These are phyloP conservation scores for Wickerhamiella azymoides DNA, from an alignment of 805 yeast genomes.

Conservation along the genomic window DNA sequence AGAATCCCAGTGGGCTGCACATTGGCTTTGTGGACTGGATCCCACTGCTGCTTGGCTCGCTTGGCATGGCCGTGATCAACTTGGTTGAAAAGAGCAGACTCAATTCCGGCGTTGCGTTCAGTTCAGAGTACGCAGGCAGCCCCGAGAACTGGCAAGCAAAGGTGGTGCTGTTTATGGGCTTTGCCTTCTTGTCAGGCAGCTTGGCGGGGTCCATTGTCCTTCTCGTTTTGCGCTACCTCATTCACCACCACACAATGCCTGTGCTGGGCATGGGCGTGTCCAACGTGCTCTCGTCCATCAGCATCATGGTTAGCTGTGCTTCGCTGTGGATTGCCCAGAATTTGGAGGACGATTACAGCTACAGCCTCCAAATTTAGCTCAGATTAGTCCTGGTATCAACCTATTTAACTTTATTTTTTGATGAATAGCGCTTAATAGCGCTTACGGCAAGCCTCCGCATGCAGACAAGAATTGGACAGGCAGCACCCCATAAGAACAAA, in stretches of 20 bases:
- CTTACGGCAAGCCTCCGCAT: neutral
- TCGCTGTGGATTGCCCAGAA: constrained; percentile 89
- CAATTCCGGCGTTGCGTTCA: constrained; percentile 28
- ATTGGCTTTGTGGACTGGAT: constrained; percentile 92
- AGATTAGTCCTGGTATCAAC: constrained; percentile 32
- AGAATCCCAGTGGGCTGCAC: constrained; percentile 75
- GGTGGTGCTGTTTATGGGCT: constrained; percentile 79
- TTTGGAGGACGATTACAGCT: constrained; percentile 90
- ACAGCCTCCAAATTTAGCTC: constrained; percentile 65
- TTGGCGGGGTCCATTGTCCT: constrained; percentile 85
- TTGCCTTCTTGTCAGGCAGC: constrained; percentile 86
- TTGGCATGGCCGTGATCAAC: constrained; percentile 76
- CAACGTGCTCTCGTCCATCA: constrained; percentile 65
- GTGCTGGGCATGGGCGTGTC: constrained; percentile 89
- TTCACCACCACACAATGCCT: constrained; percentile 70
- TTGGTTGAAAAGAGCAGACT: constrained; percentile 55
- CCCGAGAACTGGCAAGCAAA: constrained; percentile 86
- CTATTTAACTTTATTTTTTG: neutral
- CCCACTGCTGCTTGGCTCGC: constrained; percentile 73
- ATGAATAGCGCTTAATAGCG: no score
- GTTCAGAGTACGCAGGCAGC: constrained; percentile 24
- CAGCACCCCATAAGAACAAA: neutral
- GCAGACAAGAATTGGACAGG: neutral
- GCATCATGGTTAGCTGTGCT: constrained; percentile 79
- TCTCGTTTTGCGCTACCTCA: constrained; percentile 65